Percentiles rank a stretch among this genome's conserved stretches.
phyloP scores from a whole-genome alignment of 495 filamentous ascomycete species.

The Neurospora cerealis region DNA sequence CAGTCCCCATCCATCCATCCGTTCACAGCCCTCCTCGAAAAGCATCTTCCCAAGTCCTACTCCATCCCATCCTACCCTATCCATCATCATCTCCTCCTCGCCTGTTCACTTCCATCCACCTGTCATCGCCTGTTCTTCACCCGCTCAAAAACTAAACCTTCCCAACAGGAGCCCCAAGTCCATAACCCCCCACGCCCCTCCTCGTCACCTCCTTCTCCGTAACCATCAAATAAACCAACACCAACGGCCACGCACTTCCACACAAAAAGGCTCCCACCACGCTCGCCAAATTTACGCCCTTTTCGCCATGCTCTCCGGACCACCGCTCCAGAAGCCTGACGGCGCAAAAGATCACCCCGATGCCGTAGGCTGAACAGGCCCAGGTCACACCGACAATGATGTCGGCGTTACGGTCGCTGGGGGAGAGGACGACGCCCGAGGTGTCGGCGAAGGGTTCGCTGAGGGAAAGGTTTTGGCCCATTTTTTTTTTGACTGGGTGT shows the following conservation, averaged over 20 bases:
- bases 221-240: neutral
- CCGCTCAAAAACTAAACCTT: neutral
- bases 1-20: no score
- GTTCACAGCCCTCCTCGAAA: no score
- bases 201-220: neutral
- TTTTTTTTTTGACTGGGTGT: neutral
- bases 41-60: no score
- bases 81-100: no score
- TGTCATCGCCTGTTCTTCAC: no score
- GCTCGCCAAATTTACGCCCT: neutral
- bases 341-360: constrained; percentile 27
- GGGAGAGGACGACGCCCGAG: constrained; percentile 12
- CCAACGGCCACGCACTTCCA: neutral
- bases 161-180: neutral
- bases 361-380: constrained; percentile 20
- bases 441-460: constrained; percentile 19
- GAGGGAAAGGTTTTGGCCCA: constrained; percentile 25
- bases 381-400: constrained; percentile 24
- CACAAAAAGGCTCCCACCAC: neutral
- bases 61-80: no score
- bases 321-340: constrained; percentile 23
- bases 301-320: constrained; percentile 19
- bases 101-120: no score
- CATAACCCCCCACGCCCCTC: neutral
- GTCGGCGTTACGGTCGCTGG: constrained; percentile 14